phyloP scores from a whole-genome alignment of 73 alveolate species.

The Paramecium sonneborni region DNA sequence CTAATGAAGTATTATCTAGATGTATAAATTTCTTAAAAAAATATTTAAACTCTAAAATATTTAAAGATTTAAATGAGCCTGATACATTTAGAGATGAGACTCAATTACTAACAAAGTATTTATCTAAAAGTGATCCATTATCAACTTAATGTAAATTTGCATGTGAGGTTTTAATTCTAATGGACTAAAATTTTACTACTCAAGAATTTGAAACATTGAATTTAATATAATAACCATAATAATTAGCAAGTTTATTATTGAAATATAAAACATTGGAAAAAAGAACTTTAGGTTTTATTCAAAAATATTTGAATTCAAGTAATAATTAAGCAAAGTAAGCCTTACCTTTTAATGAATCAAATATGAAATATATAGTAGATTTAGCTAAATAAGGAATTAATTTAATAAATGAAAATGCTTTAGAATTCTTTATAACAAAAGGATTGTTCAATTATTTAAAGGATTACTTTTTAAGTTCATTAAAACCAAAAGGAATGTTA shows the following conservation, averaged over 20 bases:
- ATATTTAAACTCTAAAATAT: slow-evolving; percentile 38
- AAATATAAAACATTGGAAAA: slow-evolving; percentile 1
- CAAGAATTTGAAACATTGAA: slow-evolving; percentile 28
- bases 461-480: not conserved
- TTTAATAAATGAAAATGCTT: not conserved
- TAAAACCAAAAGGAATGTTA: slow-evolving; percentile 49
- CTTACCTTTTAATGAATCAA: not conserved
- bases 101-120: not conserved
- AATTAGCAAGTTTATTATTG: not conserved
- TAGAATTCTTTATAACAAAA: not conserved
- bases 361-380: slow-evolving; percentile 6
- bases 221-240: not conserved
- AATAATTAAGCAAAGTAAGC: not conserved
- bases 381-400: slow-evolving; percentile 19
- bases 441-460: slow-evolving; percentile 13
- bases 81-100: not conserved
- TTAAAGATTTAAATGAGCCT: slow-evolving; percentile 42
- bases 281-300: slow-evolving; percentile 7
- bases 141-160: slow-evolving; percentile 5
- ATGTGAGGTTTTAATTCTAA: not conserved
- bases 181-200: slow-evolving; percentile 47
- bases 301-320: slow-evolving; percentile 9
- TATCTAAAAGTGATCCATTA: slow-evolving; percentile 7
- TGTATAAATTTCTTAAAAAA: slow-evolving; percentile 34
- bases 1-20: slow-evolving; percentile 16